phyloP scores from a whole-genome alignment of 345 rosid species.

The Excoecaria cochinchinensis region DNA sequence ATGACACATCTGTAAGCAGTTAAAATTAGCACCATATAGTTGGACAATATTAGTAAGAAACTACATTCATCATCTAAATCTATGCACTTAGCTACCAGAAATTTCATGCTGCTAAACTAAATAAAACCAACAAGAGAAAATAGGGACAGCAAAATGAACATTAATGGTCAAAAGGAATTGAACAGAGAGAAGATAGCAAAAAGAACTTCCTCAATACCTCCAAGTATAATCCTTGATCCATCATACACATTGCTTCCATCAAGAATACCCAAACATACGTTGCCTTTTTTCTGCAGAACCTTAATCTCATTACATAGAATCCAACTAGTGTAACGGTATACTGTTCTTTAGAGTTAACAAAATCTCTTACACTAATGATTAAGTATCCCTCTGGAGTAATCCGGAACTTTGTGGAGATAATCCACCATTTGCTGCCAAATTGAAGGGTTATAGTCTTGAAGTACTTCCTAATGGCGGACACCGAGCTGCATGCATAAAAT shows the following conservation, averaged over 20 bases:
- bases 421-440: constrained; percentile 87
- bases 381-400: constrained; percentile 84
- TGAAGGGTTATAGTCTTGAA: constrained; percentile 84
- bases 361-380: constrained; percentile 62
- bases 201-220: constrained; percentile 48
- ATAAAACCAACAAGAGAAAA: too few species aligned
- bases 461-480: constrained; percentile 53
- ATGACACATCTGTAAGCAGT: constrained; percentile 55
- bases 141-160: neutral
- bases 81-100: neutral
- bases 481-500: constrained; percentile 49
- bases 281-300: constrained; percentile 67
- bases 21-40: neutral
- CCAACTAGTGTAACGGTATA: neutral
- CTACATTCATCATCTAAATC: neutral
- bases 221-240: constrained; percentile 77
- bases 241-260: constrained; percentile 80
- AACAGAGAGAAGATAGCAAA: neutral
- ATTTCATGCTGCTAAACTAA: neutral
- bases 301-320: constrained; percentile 6
- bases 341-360: neutral
- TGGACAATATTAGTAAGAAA: neutral
- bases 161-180: neutral
- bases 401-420: constrained; percentile 54
- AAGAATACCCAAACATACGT: constrained; percentile 83